phyloP scores from a whole-genome alignment of 176 grass and related monocot genomes.

The Oryza meridionalis region DNA sequence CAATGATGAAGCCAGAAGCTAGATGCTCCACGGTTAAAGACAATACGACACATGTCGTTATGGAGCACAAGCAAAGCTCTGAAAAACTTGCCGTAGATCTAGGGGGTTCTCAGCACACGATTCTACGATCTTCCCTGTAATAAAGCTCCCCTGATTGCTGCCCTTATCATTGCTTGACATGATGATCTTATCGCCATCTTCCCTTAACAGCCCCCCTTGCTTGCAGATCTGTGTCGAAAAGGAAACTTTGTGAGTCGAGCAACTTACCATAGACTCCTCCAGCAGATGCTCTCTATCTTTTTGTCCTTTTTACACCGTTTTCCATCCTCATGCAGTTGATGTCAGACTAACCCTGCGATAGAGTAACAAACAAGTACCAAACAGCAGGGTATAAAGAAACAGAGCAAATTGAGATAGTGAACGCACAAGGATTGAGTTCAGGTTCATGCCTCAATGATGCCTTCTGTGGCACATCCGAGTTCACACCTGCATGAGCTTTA shows the following conservation, averaged over 20 bases:
- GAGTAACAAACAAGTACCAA: conserved; percentile 51
- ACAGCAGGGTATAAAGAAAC: conserved; percentile 81
- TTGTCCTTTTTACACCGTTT: conserved; percentile 24
- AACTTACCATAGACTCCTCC: conserved; percentile 51
- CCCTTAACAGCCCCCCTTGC: background rate
- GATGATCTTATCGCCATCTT: conserved; percentile 31
- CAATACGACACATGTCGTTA: conserved; percentile 1
- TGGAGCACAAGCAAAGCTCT: background rate
- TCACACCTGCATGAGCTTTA: conserved; percentile 79
- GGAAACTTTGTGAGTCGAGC: conserved; percentile 52
- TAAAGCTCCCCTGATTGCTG: background rate
- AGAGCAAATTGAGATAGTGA: conserved; percentile 36
- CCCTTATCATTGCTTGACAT: conserved; percentile 22
- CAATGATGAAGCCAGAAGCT: conserved; percentile 6
- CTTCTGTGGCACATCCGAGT: conserved; percentile 44
- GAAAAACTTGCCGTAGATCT: conserved; percentile 10
- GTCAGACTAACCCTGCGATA: conserved; percentile 72
- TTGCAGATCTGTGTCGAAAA: conserved; percentile 58
- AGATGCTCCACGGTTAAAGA: background rate
- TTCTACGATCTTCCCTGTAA: background rate
- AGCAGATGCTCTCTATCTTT: conserved; percentile 5
- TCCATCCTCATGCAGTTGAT: conserved; percentile 57
- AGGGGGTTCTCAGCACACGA: background rate
- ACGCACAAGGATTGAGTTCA: conserved; percentile 44
- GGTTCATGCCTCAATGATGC: conserved; percentile 64